These are phyloP conservation scores for Coriolopsis trogii DNA, from an alignment of 1,284 basidiomycete genomes.

Conservation along the genomic window DNA sequence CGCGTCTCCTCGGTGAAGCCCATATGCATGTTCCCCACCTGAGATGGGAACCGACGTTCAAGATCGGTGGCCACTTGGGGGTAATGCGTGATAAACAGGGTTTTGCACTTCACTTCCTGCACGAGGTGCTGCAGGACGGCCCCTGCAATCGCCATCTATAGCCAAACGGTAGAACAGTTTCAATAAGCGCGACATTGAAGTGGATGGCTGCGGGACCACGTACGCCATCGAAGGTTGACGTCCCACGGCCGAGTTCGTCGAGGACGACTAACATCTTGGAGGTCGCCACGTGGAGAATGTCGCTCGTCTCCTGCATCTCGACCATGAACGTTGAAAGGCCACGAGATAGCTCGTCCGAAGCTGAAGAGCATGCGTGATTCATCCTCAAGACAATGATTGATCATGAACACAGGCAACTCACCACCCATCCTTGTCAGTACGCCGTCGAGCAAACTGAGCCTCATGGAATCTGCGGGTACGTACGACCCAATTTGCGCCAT, in stretches of 20 bases:
- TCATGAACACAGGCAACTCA: slow-evolving; percentile 30
- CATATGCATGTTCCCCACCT: slow-evolving; percentile 86
- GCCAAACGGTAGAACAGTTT: slow-evolving; percentile 7
- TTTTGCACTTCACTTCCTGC: slow-evolving; percentile 67
- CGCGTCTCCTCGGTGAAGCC: slow-evolving; percentile 70
- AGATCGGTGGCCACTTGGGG: slow-evolving; percentile 70
- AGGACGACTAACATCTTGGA: slow-evolving; percentile 80
- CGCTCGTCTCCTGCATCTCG: slow-evolving; percentile 92
- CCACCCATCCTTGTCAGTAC: slow-evolving; percentile 89
- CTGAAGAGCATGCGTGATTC: slow-evolving; percentile 39
- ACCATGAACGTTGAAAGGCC: slow-evolving; percentile 96
- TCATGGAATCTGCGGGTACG: slow-evolving; percentile 75
- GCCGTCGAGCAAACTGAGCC: slow-evolving; percentile 79
- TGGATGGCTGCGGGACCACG: slow-evolving; percentile 24
- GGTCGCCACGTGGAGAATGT: slow-evolving; percentile 81
- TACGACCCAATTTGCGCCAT: slow-evolving; percentile 66
- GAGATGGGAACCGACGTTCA: slow-evolving; percentile 52
- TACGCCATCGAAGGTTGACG: slow-evolving; percentile 85
- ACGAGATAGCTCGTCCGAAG: slow-evolving; percentile 83
- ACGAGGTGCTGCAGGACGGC: slow-evolving; percentile 81
- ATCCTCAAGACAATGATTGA: neutral
- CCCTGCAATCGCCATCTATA: slow-evolving; percentile 81
- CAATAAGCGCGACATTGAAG: neutral
- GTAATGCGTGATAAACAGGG: slow-evolving; percentile 95
- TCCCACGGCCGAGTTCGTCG: slow-evolving; percentile 85